These are phyloP conservation scores for Penstemon newberryi DNA, from an alignment of 257 asterid genomes.

Conservation along the genomic window DNA sequence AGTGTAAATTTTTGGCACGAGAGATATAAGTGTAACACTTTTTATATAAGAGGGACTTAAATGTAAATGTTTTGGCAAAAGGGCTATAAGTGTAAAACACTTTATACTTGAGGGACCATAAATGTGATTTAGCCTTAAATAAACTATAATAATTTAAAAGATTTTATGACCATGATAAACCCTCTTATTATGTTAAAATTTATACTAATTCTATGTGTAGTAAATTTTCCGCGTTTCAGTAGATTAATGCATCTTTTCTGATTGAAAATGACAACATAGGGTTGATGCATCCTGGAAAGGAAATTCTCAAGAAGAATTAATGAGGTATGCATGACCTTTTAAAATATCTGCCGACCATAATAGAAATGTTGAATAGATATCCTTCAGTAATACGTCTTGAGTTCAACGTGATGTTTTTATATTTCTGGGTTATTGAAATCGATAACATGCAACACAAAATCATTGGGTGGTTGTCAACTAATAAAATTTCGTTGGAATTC, in stretches of 20 bases:
- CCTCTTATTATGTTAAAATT: background rate
- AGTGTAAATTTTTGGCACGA: too few species aligned
- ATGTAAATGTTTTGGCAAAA: too few species aligned
- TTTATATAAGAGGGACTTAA: too few species aligned
- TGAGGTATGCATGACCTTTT: constrained; percentile 55
- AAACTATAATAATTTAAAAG: too few species aligned
- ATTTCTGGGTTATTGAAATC: background rate
- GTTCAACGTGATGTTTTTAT: background rate
- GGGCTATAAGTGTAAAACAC: too few species aligned
- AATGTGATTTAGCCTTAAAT: too few species aligned
- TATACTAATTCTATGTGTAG: background rate
- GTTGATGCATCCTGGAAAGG: constrained; percentile 39
- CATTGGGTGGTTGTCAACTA: too few species aligned
- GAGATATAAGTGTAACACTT: too few species aligned
- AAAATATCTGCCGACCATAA: background rate
- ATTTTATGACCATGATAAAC: background rate
- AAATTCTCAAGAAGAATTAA: constrained; percentile 54
- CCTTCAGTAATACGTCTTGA: background rate
- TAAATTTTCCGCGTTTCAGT: constrained; percentile 11
- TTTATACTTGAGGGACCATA: too few species aligned
- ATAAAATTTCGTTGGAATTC: too few species aligned
- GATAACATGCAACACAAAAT: background rate
- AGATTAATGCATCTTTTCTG: constrained; percentile 22
- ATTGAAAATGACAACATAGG: constrained; percentile 36
- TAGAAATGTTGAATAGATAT: constrained; percentile 12